Evolutionary conservation across 2,329 filamentous ascomycete species (phyloP).

Genomic region (Sporothrix brasiliensis): DNA sequence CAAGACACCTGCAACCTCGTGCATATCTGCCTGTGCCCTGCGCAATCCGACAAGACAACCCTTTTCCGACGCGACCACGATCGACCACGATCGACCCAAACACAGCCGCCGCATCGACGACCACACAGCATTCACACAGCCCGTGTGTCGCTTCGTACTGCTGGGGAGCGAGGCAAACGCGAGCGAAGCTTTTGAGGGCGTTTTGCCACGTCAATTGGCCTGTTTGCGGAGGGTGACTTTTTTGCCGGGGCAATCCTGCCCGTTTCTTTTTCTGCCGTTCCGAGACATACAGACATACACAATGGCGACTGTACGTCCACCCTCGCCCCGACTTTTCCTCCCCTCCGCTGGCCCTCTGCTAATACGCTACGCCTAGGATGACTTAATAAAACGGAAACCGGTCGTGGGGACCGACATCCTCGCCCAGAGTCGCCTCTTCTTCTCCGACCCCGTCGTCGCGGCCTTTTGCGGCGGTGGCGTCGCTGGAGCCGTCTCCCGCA

Average conservation of each 20-base stretch:
- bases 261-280: slow-evolving; percentile 1
- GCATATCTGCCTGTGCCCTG: slow-evolving; percentile 6
- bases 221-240: neutral
- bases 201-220: slow-evolving; percentile 11
- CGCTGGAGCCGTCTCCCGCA: slow-evolving; percentile 94
- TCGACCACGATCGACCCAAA: neutral
- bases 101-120: neutral
- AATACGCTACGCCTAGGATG: slow-evolving; percentile 6
- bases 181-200: neutral
- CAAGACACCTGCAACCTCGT: neutral
- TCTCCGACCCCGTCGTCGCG: slow-evolving; percentile 84
- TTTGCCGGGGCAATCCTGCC: neutral
- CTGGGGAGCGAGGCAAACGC: neutral
- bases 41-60: slow-evolving; percentile 14
- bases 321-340: neutral
- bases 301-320: slow-evolving; percentile 22
- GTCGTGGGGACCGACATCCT: slow-evolving; percentile 39
- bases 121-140: slow-evolving; percentile 1
- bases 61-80: slow-evolving; percentile 25
- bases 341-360: neutral
- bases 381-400: slow-evolving; percentile 32
- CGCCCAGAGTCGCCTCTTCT: slow-evolving; percentile 49
- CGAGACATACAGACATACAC: slow-evolving; percentile 9
- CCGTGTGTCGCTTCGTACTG: neutral
- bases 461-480: slow-evolving; percentile 94